phyloP scores from a whole-genome alignment of 768 basidiomycete genomes.

The Cytidiella melzeri region DNA sequence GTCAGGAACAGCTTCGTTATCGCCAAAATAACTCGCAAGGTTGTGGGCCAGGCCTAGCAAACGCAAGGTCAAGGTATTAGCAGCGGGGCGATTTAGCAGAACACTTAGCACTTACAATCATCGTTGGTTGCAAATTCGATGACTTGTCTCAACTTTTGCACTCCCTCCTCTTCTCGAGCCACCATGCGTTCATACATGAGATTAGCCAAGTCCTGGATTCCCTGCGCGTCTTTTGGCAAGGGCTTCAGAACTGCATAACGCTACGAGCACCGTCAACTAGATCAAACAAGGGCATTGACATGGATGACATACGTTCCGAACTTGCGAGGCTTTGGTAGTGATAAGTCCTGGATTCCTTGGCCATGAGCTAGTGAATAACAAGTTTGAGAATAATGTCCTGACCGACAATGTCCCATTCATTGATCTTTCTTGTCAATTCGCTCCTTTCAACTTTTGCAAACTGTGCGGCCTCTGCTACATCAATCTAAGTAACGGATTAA shows the following conservation, averaged over 20 bases:
- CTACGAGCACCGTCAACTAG: slow-evolving; percentile 14
- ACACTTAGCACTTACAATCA: slow-evolving; percentile 27
- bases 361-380: slow-evolving; percentile 1
- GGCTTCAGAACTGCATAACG: slow-evolving; percentile 31
- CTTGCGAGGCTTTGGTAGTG: slow-evolving; percentile 32
- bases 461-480: slow-evolving; percentile 27
- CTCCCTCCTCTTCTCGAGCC: slow-evolving; percentile 35
- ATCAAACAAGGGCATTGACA: neutral
- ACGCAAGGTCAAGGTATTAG: neutral
- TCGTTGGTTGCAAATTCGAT: slow-evolving; percentile 32
- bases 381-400: neutral
- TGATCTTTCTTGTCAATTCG: slow-evolving; percentile 31
- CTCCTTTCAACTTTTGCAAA: slow-evolving; percentile 24
- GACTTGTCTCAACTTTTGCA: slow-evolving; percentile 34
- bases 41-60: slow-evolving; percentile 34
- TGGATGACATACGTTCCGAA: slow-evolving; percentile 26
- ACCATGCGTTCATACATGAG: slow-evolving; percentile 33
- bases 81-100: neutral
- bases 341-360: slow-evolving; percentile 24
- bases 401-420: slow-evolving; percentile 35
- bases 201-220: slow-evolving; percentile 28
- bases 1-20: slow-evolving; percentile 32
- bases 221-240: slow-evolving; percentile 28
- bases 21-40: slow-evolving; percentile 40
- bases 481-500: slow-evolving; percentile 24